Base-by-base conservation (phyloP, 768 basidiomycete genomes). In the Amanita brunnescens region DNA sequence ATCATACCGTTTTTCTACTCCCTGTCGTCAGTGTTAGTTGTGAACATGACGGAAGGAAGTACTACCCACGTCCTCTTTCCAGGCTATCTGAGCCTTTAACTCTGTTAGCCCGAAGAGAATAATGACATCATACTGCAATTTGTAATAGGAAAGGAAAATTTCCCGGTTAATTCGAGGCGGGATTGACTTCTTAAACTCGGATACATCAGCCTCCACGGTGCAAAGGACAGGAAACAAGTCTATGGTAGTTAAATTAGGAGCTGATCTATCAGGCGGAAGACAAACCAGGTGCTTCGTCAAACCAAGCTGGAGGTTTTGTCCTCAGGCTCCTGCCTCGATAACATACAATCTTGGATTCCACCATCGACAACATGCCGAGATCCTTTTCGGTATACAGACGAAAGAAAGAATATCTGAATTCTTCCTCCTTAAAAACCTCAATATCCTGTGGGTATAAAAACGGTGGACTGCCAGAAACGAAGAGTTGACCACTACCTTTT, bases 91-190 rank as follows among this genome's bases (percentile, higher is more conserved):
- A 0, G 75, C 74, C 51, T 73, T 67, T 16, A 77, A 42, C 47
- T 78, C 76, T 0, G 75, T 74, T 35, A 68, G 42, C 0, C 77
- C 77, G 37, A 74, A 71, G 44, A 62, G 64, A 45, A 78, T 54
- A 29, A 75, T 62, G 23, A 78, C 60, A 13, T 70, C 66, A 49
- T 68, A 77, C 8, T 61, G 51, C 32, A 61, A 2, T 33, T 45
- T 18, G 41, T 64, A 67, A 52, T 63, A 65, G 14, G 49, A 26
- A 6, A 26, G 5, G n/a, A 1, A 1, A 39, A 7, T 43, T 51
- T 44, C 37, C 13, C 26, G 37, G 14, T 38, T 45, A 26, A 18
- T 37, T 10, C 38, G 29, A 42, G 54, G 14, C 23, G 6, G 9
- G 32, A 49, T 37, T 20, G 35, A 55, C 16, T 42, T 35, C 21